Evolutionary conservation across 805 yeast genomes (phyloP).

Genomic region (Phaffomyces opuntiae): DNA sequence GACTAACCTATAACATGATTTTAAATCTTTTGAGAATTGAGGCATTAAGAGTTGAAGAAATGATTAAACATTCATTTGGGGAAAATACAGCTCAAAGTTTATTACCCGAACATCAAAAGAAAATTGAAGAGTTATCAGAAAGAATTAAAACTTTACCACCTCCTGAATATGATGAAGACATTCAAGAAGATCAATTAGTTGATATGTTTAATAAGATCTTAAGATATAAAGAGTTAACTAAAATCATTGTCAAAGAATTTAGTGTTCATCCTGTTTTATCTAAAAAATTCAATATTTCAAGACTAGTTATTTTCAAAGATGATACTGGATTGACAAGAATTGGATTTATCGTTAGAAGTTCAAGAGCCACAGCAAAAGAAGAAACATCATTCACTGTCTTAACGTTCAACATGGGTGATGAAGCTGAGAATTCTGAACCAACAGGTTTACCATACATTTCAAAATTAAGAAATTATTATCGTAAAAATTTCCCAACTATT

Average conservation of each 20-base stretch:
- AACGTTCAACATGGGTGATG: slow-evolving; percentile 37
- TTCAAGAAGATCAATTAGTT: slow-evolving; percentile 36
- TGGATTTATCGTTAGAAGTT: slow-evolving; percentile 48
- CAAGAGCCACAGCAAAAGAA: slow-evolving; percentile 9
- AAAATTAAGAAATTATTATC: slow-evolving; percentile 22
- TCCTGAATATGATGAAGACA: slow-evolving; percentile 30
- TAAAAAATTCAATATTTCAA: slow-evolving; percentile 43
- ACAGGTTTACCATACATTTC: slow-evolving; percentile 31
- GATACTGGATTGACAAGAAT: slow-evolving; percentile 30
- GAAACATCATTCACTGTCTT: slow-evolving; percentile 28
- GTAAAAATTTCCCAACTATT: slow-evolving; percentile 19
- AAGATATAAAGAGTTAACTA: slow-evolving; percentile 38
- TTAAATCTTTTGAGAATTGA: slow-evolving; percentile 86
- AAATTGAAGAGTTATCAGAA: slow-evolving; percentile 46
- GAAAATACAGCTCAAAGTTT: slow-evolving; percentile 83
- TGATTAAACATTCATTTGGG: slow-evolving; percentile 93
- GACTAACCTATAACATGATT: slow-evolving; percentile 94
- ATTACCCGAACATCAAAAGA: slow-evolving; percentile 76
- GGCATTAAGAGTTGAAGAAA: slow-evolving; percentile 93
- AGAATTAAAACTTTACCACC: slow-evolving; percentile 33
- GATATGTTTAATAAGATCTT: slow-evolving; percentile 37
- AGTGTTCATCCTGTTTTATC: slow-evolving; percentile 41
- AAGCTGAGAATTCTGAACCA: slow-evolving; percentile 22
- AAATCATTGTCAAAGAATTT: slow-evolving; percentile 40
- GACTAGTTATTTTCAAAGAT: slow-evolving; percentile 53